phyloP scores from a whole-genome alignment of 140 eudicot genomes.

The Bidens hawaiensis region DNA sequence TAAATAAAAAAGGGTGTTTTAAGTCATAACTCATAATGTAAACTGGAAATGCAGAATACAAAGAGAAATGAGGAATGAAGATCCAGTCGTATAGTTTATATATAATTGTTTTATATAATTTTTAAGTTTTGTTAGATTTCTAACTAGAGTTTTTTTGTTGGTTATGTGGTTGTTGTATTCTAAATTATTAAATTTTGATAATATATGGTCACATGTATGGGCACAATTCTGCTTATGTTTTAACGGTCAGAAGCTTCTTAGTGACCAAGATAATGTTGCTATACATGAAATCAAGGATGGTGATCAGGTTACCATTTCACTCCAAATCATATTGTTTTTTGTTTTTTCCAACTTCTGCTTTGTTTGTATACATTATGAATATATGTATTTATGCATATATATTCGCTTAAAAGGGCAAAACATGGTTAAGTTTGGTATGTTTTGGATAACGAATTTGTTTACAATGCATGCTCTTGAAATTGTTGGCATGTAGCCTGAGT shows the following conservation, averaged over 20 bases:
- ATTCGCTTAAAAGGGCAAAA: background rate
- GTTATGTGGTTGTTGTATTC: too few species aligned
- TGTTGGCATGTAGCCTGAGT: constrained; percentile 57
- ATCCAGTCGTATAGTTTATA: too few species aligned
- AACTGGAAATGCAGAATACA: too few species aligned
- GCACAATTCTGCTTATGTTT: constrained; percentile 79
- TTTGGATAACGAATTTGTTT: background rate
- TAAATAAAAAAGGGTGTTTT: too few species aligned
- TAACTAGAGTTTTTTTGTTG: background rate
- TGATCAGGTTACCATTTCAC: constrained; percentile 55
- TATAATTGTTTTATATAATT: too few species aligned
- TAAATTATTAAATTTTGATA: background rate
- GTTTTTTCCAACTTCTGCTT: background rate
- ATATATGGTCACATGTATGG: constrained; percentile 69
- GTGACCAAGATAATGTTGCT: constrained; percentile 37
- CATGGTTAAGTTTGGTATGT: background rate
- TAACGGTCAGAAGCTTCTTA: constrained; percentile 61
- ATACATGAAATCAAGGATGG: constrained; percentile 67
- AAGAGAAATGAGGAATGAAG: background rate
- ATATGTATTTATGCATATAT: background rate
- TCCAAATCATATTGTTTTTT: background rate
- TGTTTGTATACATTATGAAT: background rate
- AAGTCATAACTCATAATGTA: too few species aligned
- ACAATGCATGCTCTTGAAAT: background rate
- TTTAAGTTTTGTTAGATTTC: too few species aligned